Conservation (phyloP, 805 yeast species). For the Sugiyamaella boreocaroliniensis region DNA sequence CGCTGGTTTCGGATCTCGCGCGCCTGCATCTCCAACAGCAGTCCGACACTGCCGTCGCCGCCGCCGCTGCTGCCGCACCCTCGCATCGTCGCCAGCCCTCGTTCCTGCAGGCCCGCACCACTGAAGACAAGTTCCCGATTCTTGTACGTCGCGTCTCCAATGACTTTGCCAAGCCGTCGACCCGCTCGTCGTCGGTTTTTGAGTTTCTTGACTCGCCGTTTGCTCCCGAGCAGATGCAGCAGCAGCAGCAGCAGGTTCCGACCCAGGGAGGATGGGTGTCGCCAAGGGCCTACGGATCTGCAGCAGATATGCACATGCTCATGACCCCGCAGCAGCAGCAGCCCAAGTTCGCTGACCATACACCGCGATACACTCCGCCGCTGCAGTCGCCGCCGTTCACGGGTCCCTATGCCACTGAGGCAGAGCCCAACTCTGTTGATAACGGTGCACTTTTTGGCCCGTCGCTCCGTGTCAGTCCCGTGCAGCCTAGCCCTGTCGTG, state of each 20-base stretch:
- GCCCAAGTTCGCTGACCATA: background rate
- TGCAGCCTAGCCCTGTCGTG: background rate
- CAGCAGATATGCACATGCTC: background rate
- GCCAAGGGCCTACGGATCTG: background rate
- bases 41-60: background rate
- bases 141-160: constrained; percentile 27
- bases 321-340: constrained; percentile 5
- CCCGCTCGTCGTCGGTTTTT: constrained; percentile 1
- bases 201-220: constrained; percentile 1
- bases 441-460: background rate
- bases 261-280: background rate
- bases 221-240: constrained; percentile 9
- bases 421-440: background rate
- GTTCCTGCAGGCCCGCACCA: constrained; percentile 27
- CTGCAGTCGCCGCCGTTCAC: background rate
- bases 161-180: constrained; percentile 1
- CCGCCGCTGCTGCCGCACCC: background rate
- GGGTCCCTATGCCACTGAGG: background rate
- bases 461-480: background rate
- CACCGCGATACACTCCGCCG: background rate
- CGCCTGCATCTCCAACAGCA: background rate
- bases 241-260: constrained; percentile 2
- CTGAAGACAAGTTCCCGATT: constrained; percentile 31
- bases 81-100: constrained; percentile 10
- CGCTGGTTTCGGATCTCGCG: background rate